Conservation (phyloP, 2,329 filamentous ascomycete species). For the Fusarium subglutinans region DNA sequence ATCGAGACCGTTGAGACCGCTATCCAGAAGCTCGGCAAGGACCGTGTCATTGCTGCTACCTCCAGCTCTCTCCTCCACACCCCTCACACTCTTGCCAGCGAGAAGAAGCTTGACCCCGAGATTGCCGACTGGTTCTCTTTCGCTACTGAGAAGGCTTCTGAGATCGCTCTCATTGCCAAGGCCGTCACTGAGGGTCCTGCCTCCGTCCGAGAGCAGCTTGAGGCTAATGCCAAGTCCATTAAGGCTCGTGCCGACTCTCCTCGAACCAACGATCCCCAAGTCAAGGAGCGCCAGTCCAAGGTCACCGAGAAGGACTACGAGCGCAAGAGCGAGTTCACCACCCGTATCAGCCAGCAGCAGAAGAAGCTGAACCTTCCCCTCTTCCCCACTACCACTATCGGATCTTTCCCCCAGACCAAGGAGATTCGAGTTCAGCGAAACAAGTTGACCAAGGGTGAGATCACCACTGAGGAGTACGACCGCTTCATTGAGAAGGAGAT, state of each 20-base stretch:
- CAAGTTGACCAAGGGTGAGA: slow-evolving; percentile 99
- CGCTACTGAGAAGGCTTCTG: slow-evolving; percentile 90
- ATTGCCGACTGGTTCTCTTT: slow-evolving; percentile 99
- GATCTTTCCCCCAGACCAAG: slow-evolving; percentile 99
- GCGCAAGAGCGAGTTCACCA: slow-evolving; percentile 89
- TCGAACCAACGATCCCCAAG: slow-evolving; percentile 95
- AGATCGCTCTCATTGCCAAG: slow-evolving; percentile 95
- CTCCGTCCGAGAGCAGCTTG: slow-evolving; percentile 85
- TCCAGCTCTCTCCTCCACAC: slow-evolving; percentile 98
- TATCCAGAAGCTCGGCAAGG: slow-evolving; percentile 94
- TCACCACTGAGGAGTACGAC: slow-evolving; percentile 91
- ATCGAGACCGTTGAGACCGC: slow-evolving; percentile 91
- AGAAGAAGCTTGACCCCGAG: slow-evolving; percentile 97
- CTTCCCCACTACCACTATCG: slow-evolving; percentile 99
- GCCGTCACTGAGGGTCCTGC: slow-evolving; percentile 93
- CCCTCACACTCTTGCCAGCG: slow-evolving; percentile 95
- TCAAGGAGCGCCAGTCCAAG: slow-evolving; percentile 95
- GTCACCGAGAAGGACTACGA: slow-evolving; percentile 87
- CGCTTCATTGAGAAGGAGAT: slow-evolving; percentile 99
- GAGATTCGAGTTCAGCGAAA: slow-evolving; percentile 96
- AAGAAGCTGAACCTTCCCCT: slow-evolving; percentile 91
- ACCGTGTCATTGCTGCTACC: slow-evolving; percentile 95
- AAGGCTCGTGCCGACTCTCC: slow-evolving; percentile 89
- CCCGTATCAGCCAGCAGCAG: slow-evolving; percentile 88
- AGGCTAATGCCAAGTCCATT: slow-evolving; percentile 96